Conservation (phyloP, 176 grass and related monocot genomes). For the Juncus effusus region DNA sequence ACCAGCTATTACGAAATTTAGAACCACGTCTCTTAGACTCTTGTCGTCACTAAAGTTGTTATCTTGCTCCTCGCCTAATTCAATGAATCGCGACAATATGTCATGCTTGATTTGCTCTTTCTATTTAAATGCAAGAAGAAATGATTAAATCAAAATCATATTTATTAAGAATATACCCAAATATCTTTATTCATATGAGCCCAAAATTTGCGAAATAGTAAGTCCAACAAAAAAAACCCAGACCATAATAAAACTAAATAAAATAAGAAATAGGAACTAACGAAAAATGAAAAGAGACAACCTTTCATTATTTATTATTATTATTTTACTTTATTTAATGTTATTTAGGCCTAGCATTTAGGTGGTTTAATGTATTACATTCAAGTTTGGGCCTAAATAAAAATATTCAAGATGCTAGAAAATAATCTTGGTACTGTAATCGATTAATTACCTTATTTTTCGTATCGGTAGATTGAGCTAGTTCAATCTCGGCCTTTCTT, state of each 20-base stretch:
- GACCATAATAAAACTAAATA: no score
- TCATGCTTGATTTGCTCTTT: constrained; percentile 77
- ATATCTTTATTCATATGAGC: neutral
- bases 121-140: neutral
- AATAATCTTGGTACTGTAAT: neutral
- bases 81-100: constrained; percentile 89
- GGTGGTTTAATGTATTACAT: no score
- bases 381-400: neutral
- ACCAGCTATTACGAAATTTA: constrained; percentile 93
- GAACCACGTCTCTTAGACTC: constrained; percentile 81
- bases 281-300: no score
- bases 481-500: constrained; percentile 70
- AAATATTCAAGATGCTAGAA: neutral
- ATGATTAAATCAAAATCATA: constrained; percentile 6
- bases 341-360: no score
- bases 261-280: no score
- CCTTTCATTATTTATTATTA: no score
- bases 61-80: constrained; percentile 52
- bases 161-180: neutral
- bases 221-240: no score
- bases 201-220: no score
- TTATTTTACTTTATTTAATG: no score
- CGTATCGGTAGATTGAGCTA: constrained; percentile 44
- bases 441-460: constrained; percentile 39
- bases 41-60: constrained; percentile 62